A percentile compares a stretch with the other conserved stretches of the same genome.
Evolutionary conservation across 1,139 yeast genomes (phyloP).

Genomic region (Saccharomyces hybrid): DNA sequence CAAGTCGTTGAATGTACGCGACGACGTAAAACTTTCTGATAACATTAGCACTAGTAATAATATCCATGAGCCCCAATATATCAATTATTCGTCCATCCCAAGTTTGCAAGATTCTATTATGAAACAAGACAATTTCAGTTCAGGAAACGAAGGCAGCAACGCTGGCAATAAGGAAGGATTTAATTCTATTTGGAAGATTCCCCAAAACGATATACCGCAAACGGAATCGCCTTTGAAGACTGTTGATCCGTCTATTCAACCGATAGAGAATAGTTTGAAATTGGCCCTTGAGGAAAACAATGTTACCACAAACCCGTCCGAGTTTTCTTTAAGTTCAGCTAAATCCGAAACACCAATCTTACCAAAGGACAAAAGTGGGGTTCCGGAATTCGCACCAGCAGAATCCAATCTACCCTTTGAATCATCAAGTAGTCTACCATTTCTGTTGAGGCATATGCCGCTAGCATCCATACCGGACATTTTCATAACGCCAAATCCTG

Average conservation of each 20-base stretch:
- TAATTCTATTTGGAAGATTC: conserved; percentile 24
- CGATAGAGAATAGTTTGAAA: background rate
- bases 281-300: background rate
- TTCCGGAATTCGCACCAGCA: conserved; percentile 9
- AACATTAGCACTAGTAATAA: background rate
- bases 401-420: conserved; percentile 13
- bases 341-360: background rate
- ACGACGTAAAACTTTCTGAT: background rate
- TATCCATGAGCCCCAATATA: conserved; percentile 13
- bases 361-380: conserved; percentile 7
- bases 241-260: conserved; percentile 8
- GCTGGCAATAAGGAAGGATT: conserved; percentile 14
- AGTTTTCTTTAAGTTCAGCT: background rate
- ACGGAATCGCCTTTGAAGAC: conserved; percentile 19
- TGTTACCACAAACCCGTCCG: background rate
- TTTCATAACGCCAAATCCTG: conserved; percentile 34
- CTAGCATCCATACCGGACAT: conserved; percentile 50
- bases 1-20: conserved; percentile 13
- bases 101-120: conserved; percentile 12
- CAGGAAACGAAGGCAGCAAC: conserved; percentile 7
- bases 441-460: conserved; percentile 55
- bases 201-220: conserved; percentile 16
- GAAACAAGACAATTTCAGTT: conserved; percentile 6
- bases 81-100: conserved; percentile 10
- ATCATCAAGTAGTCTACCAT: conserved; percentile 49